Evolutionary conservation across 495 filamentous ascomycete species (phyloP), one percentile per base, ranked within the genome.

Genomic region (Aspergillus olivimuriae): DNA sequence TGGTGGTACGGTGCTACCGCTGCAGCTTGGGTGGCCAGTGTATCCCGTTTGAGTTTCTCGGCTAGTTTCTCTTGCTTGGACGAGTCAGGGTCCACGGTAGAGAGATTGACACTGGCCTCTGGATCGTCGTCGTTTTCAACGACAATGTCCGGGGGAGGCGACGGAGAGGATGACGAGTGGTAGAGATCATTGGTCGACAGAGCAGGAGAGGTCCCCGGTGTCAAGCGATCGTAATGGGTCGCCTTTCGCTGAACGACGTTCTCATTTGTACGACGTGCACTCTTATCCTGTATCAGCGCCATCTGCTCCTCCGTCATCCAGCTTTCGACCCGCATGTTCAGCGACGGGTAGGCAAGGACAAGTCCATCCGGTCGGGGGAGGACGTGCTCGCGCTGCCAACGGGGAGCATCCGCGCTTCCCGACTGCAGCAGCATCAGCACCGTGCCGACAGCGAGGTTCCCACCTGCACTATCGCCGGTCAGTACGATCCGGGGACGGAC

Each of bases 271-370:
- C 80, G 81, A 2, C 90, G 78, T 44, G 77, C 80, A 41, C 79
- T 74, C 31, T 86, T 82, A 45, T 95, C 89, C 48, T 90, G 83
- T 41, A 98, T 95, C 30, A 97, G 66, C 0, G 86, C 75, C 87
- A 96, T 92, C 58, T 97, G 90, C 59, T 97, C 92, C 52, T 98
- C 94, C 0, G 84, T 88, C 89, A 98, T 96, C 92, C 92, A 98
- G 53, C 88, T 96, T n/a, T 86, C 85, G 39, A 97, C 95, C 58
- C 89, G 95, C 81, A 97, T 84, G 54, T 95, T 94, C 43, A 98
- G 69, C 0, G 80, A 80, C 1, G 92, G 92, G 56, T 98, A 98
- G 20, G 94, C 81, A 30, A 96, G 70, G 1, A 97, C 72, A 9
- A 96, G 54, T 0, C 89, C 94, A 50, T 81, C 84, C 0, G 92